These are phyloP conservation scores for Solanum hybrid DNA, from an alignment of 305 asterid species.

Conservation along the genomic window DNA sequence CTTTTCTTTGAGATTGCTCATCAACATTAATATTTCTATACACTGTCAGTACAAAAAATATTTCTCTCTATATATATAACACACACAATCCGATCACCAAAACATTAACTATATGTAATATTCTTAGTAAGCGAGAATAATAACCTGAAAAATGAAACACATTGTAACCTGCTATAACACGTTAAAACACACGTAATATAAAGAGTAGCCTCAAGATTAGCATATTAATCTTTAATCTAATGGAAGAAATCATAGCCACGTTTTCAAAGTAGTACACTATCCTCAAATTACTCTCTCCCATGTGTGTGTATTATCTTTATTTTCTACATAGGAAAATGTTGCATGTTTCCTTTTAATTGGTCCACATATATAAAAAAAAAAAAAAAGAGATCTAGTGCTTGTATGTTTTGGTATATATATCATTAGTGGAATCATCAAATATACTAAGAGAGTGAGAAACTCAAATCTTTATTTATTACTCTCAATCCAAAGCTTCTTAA, in stretches of 20 bases:
- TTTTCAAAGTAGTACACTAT: neutral
- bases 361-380: neutral
- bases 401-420: neutral
- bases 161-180: accelerated
- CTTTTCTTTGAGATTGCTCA: neutral
- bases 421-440: neutral
- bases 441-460: neutral
- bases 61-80: neutral
- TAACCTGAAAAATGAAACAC: neutral
- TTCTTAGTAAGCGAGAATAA: neutral
- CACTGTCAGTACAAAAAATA: too few relatives aligned
- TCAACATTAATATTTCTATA: neutral
- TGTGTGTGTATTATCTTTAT: neutral
- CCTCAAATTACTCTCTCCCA: neutral
- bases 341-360: neutral
- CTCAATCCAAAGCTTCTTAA: constrained; percentile 30
- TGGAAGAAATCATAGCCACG: neutral
- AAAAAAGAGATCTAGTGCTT: neutral
- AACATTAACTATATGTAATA: neutral
- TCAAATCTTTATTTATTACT: constrained; percentile 3
- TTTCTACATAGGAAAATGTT: neutral
- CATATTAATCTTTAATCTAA: neutral
- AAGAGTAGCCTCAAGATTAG: neutral
- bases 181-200: neutral
- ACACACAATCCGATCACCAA: neutral